A percentile compares a stretch with the other conserved stretches of the same genome.
Evolutionary conservation across 345 rosid genomes (phyloP).

Genomic region (Atalantia buxifolia): DNA sequence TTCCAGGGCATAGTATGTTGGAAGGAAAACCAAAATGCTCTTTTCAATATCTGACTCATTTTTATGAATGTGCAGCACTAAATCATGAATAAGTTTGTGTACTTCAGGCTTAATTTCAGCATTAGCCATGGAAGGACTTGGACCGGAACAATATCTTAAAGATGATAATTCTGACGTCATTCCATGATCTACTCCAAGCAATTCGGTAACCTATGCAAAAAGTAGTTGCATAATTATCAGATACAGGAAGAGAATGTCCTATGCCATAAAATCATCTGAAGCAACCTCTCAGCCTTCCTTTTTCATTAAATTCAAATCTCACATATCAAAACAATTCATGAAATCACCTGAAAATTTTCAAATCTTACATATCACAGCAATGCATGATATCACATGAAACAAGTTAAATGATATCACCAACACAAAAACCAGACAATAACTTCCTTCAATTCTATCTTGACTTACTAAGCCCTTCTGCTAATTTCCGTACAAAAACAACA

Average conservation of each 20-base stretch:
- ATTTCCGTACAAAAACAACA: background rate
- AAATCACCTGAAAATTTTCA: background rate
- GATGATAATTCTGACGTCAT: conserved; percentile 40
- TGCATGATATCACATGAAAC: background rate
- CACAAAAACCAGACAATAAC: background rate
- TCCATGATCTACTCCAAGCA: conserved; percentile 42
- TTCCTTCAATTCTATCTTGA: background rate
- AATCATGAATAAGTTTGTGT: conserved; percentile 70
- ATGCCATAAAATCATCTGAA: background rate
- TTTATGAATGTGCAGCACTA: conserved; percentile 64
- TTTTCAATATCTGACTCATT: conserved; percentile 83
- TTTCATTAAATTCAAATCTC: background rate
- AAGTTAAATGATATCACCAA: background rate
- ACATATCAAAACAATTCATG: background rate
- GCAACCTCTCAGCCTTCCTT: background rate
- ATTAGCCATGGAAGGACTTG: conserved; percentile 50
- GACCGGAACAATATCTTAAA: conserved; percentile 52
- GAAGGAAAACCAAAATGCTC: conserved; percentile 91
- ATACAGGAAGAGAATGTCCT: conserved; percentile 1
- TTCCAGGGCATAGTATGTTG: conserved; percentile 79
- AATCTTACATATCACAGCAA: background rate
- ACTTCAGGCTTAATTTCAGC: conserved; percentile 69
- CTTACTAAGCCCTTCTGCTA: background rate
- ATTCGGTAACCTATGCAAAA: conserved; percentile 49
- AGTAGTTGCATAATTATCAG: conserved; percentile 15